Percentiles rank a stretch among this genome's conserved stretches.
phyloP scores from a whole-genome alignment of 2,329 filamentous ascomycete genomes.

The Ophiocordyceps unilateralis region DNA sequence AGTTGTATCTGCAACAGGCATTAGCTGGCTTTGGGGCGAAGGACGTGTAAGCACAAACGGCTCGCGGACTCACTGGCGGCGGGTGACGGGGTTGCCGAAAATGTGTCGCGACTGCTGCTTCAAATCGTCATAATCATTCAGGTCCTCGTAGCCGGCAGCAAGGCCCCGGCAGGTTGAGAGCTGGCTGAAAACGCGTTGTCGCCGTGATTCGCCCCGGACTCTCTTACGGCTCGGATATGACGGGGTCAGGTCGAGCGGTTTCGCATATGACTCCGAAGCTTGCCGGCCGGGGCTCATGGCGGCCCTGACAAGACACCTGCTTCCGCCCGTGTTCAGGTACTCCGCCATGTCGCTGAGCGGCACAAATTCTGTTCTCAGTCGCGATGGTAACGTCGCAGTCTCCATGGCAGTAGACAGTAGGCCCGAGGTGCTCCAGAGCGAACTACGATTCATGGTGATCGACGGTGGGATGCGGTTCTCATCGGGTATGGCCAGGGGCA shows the following conservation, averaged over 20 bases:
- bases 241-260: constrained; percentile 14
- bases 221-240: constrained; percentile 11
- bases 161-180: constrained; percentile 9
- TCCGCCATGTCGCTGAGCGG: constrained; percentile 44
- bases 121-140: not conserved
- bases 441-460: constrained; percentile 41
- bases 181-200: constrained; percentile 13
- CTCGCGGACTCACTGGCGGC: constrained; percentile 8
- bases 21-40: not conserved
- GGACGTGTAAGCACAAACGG: not conserved
- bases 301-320: constrained; percentile 60
- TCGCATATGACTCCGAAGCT: constrained; percentile 12
- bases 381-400: constrained; percentile 58
- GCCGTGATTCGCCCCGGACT: not conserved
- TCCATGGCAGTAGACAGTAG: constrained; percentile 64
- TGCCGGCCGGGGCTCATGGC: constrained; percentile 40
- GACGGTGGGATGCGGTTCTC: constrained; percentile 8
- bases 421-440: constrained; percentile 66
- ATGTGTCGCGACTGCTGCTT: constrained; percentile 6
- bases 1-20: constrained; percentile 1
- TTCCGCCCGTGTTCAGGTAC: constrained; percentile 57
- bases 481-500: constrained; percentile 55
- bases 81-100: constrained; percentile 11
- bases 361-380: constrained; percentile 34
- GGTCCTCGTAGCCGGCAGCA: not conserved